Evolutionary conservation across 805 yeast genomes (phyloP).

Genomic region (Blastobotrys peoriensis): DNA sequence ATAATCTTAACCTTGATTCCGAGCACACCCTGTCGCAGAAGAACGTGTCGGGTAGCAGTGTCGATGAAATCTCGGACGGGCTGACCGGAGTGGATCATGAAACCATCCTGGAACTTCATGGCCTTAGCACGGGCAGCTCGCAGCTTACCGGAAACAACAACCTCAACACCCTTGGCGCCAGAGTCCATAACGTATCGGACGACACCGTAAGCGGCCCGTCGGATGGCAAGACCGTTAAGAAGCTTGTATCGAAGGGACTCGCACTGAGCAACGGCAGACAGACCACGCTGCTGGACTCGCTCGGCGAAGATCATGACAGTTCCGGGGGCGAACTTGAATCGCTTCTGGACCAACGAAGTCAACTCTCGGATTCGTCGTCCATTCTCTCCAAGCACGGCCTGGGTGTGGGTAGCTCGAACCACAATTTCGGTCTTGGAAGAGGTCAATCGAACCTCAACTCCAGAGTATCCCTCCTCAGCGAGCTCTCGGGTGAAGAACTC

Average conservation of each 20-base stretch:
- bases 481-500: constrained; percentile 99
- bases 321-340: constrained; percentile 95
- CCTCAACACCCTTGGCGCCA: constrained; percentile 99
- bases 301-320: constrained; percentile 94
- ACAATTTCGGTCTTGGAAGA: constrained; percentile 97
- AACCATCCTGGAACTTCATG: constrained; percentile 99
- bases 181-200: constrained; percentile 99
- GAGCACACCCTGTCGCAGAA: constrained; percentile 99
- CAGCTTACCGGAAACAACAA: constrained; percentile 98
- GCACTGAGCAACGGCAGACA: constrained; percentile 99
- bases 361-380: constrained; percentile 99
- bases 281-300: constrained; percentile 99
- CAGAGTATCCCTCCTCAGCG: constrained; percentile 99
- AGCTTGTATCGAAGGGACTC: constrained; percentile 98
- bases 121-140: constrained; percentile 99
- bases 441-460: constrained; percentile 98
- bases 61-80: constrained; percentile 99
- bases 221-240: constrained; percentile 97
- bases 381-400: constrained; percentile 97
- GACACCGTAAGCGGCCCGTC: constrained; percentile 99
- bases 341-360: constrained; percentile 95
- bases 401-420: constrained; percentile 98
- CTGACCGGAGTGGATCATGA: constrained; percentile 99
- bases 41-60: constrained; percentile 98
- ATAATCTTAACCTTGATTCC: constrained; percentile 99